These are phyloP conservation scores for Wickerhamiella nectarea DNA, from an alignment of 805 yeast species.

Conservation along the genomic window DNA sequence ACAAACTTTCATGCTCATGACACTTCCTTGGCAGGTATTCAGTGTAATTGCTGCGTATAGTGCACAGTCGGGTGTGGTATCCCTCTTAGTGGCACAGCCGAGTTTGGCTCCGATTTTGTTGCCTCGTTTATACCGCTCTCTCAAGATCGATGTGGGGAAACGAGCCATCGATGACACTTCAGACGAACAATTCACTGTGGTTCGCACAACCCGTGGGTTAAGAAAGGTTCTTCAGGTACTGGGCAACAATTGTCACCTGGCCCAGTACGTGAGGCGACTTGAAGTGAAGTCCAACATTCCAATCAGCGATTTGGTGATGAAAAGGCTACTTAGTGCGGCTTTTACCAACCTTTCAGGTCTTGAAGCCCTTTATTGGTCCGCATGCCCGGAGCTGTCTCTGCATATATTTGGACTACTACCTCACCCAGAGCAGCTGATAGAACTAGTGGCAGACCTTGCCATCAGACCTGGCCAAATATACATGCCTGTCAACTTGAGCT, in stretches of 20 bases:
- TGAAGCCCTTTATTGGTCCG: conserved; percentile 23
- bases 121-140: conserved; percentile 21
- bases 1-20: not conserved
- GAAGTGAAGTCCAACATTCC: conserved; percentile 17
- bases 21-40: conserved; percentile 22
- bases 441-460: conserved; percentile 17
- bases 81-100: conserved; percentile 21
- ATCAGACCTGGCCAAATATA: conserved; percentile 15
- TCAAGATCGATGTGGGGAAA: conserved; percentile 24
- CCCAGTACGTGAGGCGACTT: conserved; percentile 15
- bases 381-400: conserved; percentile 24
- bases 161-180: conserved; percentile 14
- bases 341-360: conserved; percentile 18
- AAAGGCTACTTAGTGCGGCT: conserved; percentile 13
- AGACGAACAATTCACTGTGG: conserved; percentile 15
- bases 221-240: conserved; percentile 22
- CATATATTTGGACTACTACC: conserved; percentile 18
- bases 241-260: conserved; percentile 10
- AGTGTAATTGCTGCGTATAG: conserved; percentile 20
- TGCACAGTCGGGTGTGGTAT: conserved; percentile 25
- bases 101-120: conserved; percentile 16
- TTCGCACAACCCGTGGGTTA: conserved; percentile 25
- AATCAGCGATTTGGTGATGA: conserved; percentile 21
- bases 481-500: conserved; percentile 13
- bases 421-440: conserved; percentile 7